Percentiles rank a stretch among this genome's conserved stretches.
These are phyloP conservation scores for Penicillium sp. DNA, from an alignment of 2,329 filamentous ascomycete species.

Conservation along the genomic window DNA sequence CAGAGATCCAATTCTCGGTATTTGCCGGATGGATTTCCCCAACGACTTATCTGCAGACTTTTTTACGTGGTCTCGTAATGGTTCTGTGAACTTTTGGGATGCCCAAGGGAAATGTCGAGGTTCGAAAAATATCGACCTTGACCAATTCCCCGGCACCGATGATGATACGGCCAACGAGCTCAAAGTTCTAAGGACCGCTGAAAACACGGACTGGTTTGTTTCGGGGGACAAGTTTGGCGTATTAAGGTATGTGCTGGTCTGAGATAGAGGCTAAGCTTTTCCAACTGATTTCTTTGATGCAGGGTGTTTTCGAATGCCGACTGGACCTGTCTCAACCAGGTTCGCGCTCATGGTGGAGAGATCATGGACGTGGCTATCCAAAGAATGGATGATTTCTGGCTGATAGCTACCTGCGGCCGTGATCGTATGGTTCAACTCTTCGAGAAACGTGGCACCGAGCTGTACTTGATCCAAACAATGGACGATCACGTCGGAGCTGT, in stretches of 20 bases:
- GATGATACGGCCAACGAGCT: slow-evolving; percentile 56
- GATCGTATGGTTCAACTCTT: slow-evolving; percentile 97
- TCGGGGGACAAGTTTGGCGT: slow-evolving; percentile 86
- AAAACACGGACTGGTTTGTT: slow-evolving; percentile 66
- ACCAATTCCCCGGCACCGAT: slow-evolving; percentile 53
- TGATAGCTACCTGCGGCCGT: slow-evolving; percentile 80
- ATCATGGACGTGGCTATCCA: slow-evolving; percentile 77
- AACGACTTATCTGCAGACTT: slow-evolving; percentile 69
- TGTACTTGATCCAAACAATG: slow-evolving; percentile 85
- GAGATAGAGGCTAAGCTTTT: background rate
- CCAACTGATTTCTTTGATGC: slow-evolving; percentile 18
- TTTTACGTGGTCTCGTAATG: slow-evolving; percentile 83
- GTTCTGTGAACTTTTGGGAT: slow-evolving; percentile 80
- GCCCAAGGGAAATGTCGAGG: slow-evolving; percentile 66
- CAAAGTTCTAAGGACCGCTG: slow-evolving; percentile 58
- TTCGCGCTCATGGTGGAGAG: slow-evolving; percentile 82
- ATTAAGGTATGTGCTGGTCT: slow-evolving; percentile 51
- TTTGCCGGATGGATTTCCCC: slow-evolving; percentile 62
- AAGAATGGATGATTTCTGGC: slow-evolving; percentile 58
- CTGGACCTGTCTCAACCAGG: slow-evolving; percentile 63
- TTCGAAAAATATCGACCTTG: slow-evolving; percentile 66
- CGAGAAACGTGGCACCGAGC: slow-evolving; percentile 55
- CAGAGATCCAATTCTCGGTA: slow-evolving; percentile 64
- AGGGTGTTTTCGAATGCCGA: slow-evolving; percentile 49
- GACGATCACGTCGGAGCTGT: slow-evolving; percentile 89